These are phyloP conservation scores for Colletotrichum godetiae DNA, from an alignment of 2,329 filamentous ascomycete genomes.

Conservation along the genomic window DNA sequence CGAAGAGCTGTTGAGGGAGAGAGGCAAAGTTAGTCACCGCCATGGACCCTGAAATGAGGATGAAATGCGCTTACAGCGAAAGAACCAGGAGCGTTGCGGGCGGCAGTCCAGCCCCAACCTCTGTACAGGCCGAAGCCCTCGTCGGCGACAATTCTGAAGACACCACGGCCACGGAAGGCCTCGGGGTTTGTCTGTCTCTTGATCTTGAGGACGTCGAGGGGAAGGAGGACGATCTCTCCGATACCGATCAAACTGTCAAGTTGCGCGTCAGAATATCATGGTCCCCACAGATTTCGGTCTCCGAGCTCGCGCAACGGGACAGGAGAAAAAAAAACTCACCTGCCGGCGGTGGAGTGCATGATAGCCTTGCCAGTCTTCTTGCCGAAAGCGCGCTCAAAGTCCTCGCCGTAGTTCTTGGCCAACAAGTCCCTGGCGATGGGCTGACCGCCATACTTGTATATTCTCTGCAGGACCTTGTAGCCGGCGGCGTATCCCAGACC, in stretches of 20 bases:
- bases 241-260: slow-evolving; percentile 85
- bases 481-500: slow-evolving; percentile 97
- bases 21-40: slow-evolving; percentile 1
- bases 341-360: slow-evolving; percentile 96
- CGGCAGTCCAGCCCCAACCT: slow-evolving; percentile 97
- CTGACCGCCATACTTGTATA: slow-evolving; percentile 99
- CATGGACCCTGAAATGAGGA: not conserved
- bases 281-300: not conserved
- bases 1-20: slow-evolving; percentile 78
- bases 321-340: slow-evolving; percentile 57
- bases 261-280: not conserved
- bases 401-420: slow-evolving; percentile 78
- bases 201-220: slow-evolving; percentile 98
- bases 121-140: slow-evolving; percentile 97
- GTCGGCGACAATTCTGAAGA: slow-evolving; percentile 89
- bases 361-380: slow-evolving; percentile 98
- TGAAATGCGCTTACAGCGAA: slow-evolving; percentile 78
- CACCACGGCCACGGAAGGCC: slow-evolving; percentile 92
- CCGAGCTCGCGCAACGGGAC: not conserved
- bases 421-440: slow-evolving; percentile 94
- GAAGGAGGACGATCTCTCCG: slow-evolving; percentile 94
- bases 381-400: slow-evolving; percentile 91
- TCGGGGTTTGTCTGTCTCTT: slow-evolving; percentile 99
- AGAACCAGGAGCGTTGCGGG: slow-evolving; percentile 94
- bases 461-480: slow-evolving; percentile 96